Conservation (phyloP, 2,329 filamentous ascomycete species). For the Claviceps monticola region DNA sequence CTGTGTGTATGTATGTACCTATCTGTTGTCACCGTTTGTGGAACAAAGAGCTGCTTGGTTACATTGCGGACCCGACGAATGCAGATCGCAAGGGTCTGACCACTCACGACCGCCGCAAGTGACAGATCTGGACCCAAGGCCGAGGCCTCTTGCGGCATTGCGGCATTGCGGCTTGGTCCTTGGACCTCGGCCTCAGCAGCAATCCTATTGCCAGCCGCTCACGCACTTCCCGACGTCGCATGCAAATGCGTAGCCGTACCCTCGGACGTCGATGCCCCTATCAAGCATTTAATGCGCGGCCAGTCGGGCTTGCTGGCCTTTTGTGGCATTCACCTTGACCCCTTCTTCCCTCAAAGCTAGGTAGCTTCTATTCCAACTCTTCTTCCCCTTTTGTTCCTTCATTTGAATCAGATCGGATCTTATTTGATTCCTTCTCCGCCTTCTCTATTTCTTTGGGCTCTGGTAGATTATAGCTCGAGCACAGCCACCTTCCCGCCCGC, state of each 20-base stretch:
- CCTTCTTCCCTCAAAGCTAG: background rate
- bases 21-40: no score
- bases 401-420: background rate
- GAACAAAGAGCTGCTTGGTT: no score
- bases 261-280: slow-evolving; percentile 6
- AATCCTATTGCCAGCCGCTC: background rate
- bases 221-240: background rate
- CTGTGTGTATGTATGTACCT: no score
- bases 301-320: background rate
- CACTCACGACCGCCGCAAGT: background rate
- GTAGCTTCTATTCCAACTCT: background rate
- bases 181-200: slow-evolving; percentile 8
- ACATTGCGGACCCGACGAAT: background rate
- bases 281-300: slow-evolving; percentile 5
- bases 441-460: no score
- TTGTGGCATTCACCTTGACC: background rate
- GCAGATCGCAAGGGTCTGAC: background rate
- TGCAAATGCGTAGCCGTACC: background rate
- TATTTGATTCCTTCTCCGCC: background rate
- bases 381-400: background rate
- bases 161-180: slow-evolving; percentile 9
- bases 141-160: background rate
- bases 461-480: no score
- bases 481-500: no score
- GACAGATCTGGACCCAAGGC: slow-evolving; percentile 7